These are phyloP conservation scores for Pseudonitzschia delicatissima DNA, from an alignment of 108 stramenopile species.

Conservation along the genomic window DNA sequence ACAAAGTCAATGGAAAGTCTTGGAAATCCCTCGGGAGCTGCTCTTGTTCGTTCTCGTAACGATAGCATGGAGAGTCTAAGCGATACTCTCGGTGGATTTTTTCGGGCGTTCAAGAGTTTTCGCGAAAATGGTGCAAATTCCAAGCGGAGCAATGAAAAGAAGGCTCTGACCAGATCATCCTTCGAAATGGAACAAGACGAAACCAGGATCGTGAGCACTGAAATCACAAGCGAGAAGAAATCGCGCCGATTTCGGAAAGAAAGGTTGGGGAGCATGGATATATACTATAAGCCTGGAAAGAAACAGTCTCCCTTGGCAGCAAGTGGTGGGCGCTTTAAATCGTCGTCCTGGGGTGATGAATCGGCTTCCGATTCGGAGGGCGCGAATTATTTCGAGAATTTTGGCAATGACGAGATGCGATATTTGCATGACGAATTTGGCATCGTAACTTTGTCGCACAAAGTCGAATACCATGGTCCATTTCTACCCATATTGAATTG, in stretches of 20 bases:
- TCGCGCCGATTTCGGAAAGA: slow-evolving; percentile 11
- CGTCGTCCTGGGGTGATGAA: neutral
- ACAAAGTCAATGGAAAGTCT: slow-evolving; percentile 1
- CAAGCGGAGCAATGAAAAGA: neutral
- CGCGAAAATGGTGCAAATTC: neutral
- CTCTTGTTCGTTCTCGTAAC: neutral
- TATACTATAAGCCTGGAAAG: slow-evolving; percentile 15
- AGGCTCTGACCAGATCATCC: too few relatives aligned
- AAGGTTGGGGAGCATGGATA: slow-evolving; percentile 33
- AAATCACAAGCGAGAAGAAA: too few relatives aligned
- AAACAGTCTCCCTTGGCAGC: neutral
- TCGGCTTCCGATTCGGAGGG: too few relatives aligned
- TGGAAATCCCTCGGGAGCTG: slow-evolving; percentile 5
- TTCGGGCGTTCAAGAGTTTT: neutral
- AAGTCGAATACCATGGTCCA: slow-evolving; percentile 24
- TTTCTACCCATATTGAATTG: neutral
- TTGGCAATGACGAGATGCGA: slow-evolving; percentile 20
- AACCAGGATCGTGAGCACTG: neutral
- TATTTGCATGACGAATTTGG: slow-evolving; percentile 35
- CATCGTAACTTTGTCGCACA: slow-evolving; percentile 22
- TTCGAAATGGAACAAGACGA: neutral
- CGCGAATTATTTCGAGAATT: too few relatives aligned
- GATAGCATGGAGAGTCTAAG: neutral
- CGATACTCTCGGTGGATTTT: neutral
- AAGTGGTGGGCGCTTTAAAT: too few relatives aligned